These are phyloP conservation scores for Termitomyces sp. DNA, from an alignment of 768 basidiomycete species.

Conservation along the genomic window DNA sequence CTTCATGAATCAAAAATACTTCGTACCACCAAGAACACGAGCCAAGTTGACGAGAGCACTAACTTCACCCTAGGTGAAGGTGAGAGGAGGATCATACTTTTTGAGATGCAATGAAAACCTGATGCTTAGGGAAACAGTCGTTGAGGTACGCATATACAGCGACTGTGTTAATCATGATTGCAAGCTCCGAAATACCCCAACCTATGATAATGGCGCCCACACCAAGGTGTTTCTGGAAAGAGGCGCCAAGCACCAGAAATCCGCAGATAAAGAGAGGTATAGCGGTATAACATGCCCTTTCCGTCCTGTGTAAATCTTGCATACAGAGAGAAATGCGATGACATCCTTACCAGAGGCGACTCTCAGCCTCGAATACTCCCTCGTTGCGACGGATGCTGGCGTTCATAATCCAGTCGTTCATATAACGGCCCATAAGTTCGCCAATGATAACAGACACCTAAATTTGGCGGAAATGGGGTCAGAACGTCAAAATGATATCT, in stretches of 20 bases:
- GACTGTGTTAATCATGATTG: constrained; percentile 59
- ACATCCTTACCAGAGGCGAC: constrained; percentile 49
- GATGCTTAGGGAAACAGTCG: constrained; percentile 27
- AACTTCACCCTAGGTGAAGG: constrained; percentile 48
- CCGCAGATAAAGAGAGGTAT: constrained; percentile 60
- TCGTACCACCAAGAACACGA: constrained; percentile 47
- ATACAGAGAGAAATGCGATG: not conserved
- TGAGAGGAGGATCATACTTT: not conserved
- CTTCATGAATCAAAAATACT: not conserved
- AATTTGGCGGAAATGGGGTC: not conserved
- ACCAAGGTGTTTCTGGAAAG: constrained; percentile 49
- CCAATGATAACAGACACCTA: constrained; percentile 52
- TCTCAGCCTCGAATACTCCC: constrained; percentile 60
- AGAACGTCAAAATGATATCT: not conserved
- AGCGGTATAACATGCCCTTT: constrained; percentile 60
- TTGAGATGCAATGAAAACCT: not conserved
- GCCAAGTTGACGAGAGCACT: constrained; percentile 58
- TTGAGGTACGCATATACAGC: constrained; percentile 48
- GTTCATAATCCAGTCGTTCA: constrained; percentile 53
- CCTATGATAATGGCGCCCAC: constrained; percentile 59
- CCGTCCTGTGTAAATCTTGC: not conserved
- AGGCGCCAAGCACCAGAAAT: constrained; percentile 54
- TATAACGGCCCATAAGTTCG: constrained; percentile 48
- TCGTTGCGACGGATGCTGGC: constrained; percentile 42
- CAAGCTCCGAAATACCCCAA: constrained; percentile 61